phyloP scores from a whole-genome alignment of 2,329 filamentous ascomycete genomes.

The Pseudogymnoascus sp. region DNA sequence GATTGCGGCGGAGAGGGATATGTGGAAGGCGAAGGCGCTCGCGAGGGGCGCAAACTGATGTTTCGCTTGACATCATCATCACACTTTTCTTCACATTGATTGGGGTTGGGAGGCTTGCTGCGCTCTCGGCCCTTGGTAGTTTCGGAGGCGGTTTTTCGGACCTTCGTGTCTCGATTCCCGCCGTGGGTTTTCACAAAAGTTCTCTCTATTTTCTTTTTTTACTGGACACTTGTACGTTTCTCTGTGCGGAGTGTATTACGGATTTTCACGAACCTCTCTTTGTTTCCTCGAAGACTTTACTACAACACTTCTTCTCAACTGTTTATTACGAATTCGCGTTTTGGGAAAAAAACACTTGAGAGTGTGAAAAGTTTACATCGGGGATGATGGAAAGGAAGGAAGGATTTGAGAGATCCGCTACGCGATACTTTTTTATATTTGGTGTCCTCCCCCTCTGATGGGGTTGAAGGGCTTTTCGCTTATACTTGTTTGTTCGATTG shows the following conservation, averaged over 20 bases:
- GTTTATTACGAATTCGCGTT: neutral
- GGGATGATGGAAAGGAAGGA: neutral
- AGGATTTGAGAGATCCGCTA: neutral
- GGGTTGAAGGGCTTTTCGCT: neutral
- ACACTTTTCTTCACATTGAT: neutral
- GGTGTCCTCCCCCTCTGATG: neutral
- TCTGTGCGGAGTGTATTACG: neutral
- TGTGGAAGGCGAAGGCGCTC: slow-evolving; percentile 45
- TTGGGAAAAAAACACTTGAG: neutral
- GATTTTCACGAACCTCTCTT: neutral
- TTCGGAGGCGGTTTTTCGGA: neutral
- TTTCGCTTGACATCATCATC: neutral
- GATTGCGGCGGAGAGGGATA: slow-evolving; percentile 56
- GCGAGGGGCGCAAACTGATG: slow-evolving; percentile 10
- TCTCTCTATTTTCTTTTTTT: neutral
- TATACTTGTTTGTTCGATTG: neutral
- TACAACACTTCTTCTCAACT: neutral
- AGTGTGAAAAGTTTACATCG: neutral
- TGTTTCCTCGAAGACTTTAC: neutral
- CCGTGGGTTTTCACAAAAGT: neutral
- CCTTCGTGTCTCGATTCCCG: neutral
- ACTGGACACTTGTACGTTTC: neutral
- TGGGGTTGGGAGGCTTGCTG: neutral
- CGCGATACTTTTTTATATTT: neutral
- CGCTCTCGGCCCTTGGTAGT: neutral